Evolutionary conservation across 768 basidiomycete species (phyloP).

Genomic region (Tricholoma hemisulphureum): DNA sequence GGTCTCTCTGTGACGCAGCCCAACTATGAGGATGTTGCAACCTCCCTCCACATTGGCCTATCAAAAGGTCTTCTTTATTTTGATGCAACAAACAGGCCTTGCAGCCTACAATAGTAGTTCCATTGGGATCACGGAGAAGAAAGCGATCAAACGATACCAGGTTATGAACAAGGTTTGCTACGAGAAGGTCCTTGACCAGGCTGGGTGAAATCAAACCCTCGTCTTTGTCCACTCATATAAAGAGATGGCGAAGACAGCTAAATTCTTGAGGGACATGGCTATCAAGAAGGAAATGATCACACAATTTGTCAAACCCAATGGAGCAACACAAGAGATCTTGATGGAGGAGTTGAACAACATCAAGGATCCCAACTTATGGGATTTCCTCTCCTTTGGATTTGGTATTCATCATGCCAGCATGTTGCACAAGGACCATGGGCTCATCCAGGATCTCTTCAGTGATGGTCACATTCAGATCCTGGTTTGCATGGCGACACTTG

Average conservation of each 20-base stretch:
- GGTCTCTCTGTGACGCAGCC: constrained; percentile 96
- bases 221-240: constrained; percentile 99
- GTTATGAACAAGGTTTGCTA: constrained; percentile 99
- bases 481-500: constrained; percentile 95
- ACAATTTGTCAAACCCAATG: constrained; percentile 92
- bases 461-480: constrained; percentile 92
- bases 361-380: constrained; percentile 79
- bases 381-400: constrained; percentile 93
- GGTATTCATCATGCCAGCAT: constrained; percentile 98
- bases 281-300: constrained; percentile 96
- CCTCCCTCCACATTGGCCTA: constrained; percentile 92
- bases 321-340: constrained; percentile 87
- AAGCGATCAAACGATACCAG: constrained; percentile 97
- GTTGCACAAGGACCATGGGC: constrained; percentile 83
- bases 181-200: constrained; percentile 95
- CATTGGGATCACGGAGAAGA: constrained; percentile 97
- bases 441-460: constrained; percentile 92
- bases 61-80: constrained; percentile 96
- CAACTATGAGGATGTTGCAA: constrained; percentile 96
- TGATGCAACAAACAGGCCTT: constrained; percentile 90
- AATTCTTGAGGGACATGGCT: constrained; percentile 91
- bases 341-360: constrained; percentile 80
- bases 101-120: constrained; percentile 95
- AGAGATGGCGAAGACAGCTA: constrained; percentile 98
- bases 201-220: constrained; percentile 82